Conservation (phyloP, 2,329 filamentous ascomycete genomes). For the Pestalotiopsis sp. region DNA sequence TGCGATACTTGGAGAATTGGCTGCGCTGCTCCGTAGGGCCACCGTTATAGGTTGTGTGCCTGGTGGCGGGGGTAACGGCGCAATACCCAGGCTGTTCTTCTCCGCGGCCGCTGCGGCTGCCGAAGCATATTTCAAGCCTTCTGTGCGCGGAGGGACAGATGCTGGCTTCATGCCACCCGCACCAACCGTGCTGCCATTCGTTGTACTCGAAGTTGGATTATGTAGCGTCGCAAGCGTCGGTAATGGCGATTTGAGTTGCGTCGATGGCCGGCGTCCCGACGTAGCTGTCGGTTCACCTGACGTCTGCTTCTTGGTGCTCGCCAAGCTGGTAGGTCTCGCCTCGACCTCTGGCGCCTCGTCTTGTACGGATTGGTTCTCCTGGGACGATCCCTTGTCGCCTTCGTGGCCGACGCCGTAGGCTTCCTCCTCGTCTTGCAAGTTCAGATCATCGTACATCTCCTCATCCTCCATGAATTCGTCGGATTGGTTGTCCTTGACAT, state of each 20-base stretch:
- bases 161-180: conserved; percentile 85
- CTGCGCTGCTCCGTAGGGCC: conserved; percentile 52
- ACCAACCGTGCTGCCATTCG: conserved; percentile 54
- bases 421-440: conserved; percentile 90
- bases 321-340: conserved; percentile 46
- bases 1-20: conserved; percentile 56
- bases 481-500: conserved; percentile 87
- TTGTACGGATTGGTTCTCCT: conserved; percentile 90
- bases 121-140: conserved; percentile 95
- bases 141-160: conserved; percentile 79
- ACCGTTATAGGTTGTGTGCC: conserved; percentile 48
- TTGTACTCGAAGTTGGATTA: conserved; percentile 65
- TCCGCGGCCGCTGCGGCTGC: conserved; percentile 93
- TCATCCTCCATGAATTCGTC: conserved; percentile 94
- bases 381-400: conserved; percentile 87
- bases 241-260: conserved; percentile 90
- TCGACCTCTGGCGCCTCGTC: conserved; percentile 75
- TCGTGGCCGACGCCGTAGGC: conserved; percentile 80
- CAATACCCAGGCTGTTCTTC: conserved; percentile 86
- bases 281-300: conserved; percentile 57
- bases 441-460: conserved; percentile 90
- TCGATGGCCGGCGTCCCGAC: conserved; percentile 73
- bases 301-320: conserved; percentile 51
- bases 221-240: conserved; percentile 92
- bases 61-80: conserved; percentile 89